Evolutionary conservation across 2,329 filamentous ascomycete genomes (phyloP).

Genomic region (Zopfia rhizophila): DNA sequence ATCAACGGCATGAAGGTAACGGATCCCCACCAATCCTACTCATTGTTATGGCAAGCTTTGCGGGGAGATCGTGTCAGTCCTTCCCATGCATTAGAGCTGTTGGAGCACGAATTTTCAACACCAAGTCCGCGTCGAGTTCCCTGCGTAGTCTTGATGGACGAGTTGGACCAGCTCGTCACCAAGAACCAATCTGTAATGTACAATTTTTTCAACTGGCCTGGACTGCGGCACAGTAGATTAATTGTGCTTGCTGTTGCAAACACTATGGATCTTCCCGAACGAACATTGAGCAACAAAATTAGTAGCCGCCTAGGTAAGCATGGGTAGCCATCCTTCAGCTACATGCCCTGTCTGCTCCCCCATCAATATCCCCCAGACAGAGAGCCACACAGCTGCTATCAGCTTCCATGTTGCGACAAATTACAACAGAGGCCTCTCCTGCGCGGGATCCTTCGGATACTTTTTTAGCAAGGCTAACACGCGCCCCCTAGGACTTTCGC

Average conservation of each 20-base stretch:
- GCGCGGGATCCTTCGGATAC: conserved; percentile 31
- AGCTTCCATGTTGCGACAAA: conserved; percentile 25
- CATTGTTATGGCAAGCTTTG: conserved; percentile 93
- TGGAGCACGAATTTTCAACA: conserved; percentile 92
- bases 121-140: conserved; percentile 91
- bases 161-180: conserved; percentile 96
- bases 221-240: conserved; percentile 86
- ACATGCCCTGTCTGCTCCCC: conserved; percentile 10
- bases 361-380: conserved; percentile 29
- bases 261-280: conserved; percentile 97
- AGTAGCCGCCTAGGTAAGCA: conserved; percentile 73
- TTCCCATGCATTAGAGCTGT: conserved; percentile 86
- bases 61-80: conserved; percentile 93
- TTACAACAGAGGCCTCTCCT: conserved; percentile 27
- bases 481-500: conserved; percentile 71
- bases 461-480: conserved; percentile 43
- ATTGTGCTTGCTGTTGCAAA: conserved; percentile 98
- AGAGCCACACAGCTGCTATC: conserved; percentile 27
- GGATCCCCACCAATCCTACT: conserved; percentile 96
- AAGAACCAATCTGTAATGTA: conserved; percentile 99
- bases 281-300: conserved; percentile 98
- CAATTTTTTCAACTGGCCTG: conserved; percentile 99
- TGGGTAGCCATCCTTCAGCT: conserved; percentile 29
- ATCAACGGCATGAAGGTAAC: conserved; percentile 99
- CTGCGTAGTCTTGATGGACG: conserved; percentile 98